A percentile compares a stretch with the other conserved stretches of the same genome.
Conservation (phyloP, 768 basidiomycete species). For the Boletus sensibilis region DNA sequence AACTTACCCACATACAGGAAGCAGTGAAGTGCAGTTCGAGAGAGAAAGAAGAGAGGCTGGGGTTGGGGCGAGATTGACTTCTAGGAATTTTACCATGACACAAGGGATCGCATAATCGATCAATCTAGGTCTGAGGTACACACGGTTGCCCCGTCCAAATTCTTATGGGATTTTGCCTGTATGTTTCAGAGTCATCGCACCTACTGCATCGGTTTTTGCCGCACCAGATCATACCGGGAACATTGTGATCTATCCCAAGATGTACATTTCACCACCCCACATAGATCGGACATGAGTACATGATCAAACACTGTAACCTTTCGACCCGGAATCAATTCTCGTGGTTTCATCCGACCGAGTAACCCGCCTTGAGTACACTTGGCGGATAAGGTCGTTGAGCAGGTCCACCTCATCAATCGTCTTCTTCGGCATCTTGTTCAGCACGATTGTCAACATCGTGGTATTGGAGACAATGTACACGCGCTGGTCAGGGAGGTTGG, state of each 20-base stretch:
- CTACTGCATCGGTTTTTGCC: not conserved
- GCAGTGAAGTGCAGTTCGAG: too few species aligned
- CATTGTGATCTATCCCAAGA: not conserved
- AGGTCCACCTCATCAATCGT: constrained; percentile 16
- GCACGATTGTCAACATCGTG: constrained; percentile 13
- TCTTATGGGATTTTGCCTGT: not conserved
- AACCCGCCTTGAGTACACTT: not conserved
- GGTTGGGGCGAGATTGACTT: too few species aligned
- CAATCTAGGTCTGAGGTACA: too few species aligned
- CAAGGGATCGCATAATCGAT: too few species aligned
- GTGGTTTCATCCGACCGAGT: not conserved
- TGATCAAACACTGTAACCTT: not conserved
- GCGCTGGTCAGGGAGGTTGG: constrained; percentile 21
- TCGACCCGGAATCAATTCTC: not conserved
- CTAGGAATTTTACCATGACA: too few species aligned
- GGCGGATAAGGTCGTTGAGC: constrained; percentile 8
- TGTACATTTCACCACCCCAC: not conserved
- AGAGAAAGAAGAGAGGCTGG: not conserved
- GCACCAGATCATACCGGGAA: not conserved
- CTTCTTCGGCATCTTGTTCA: constrained; percentile 10
- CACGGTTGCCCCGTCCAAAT: not conserved
- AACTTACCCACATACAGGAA: not conserved
- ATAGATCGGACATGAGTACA: too few species aligned
- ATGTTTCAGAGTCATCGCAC: not conserved
- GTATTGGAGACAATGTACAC: constrained; percentile 30